These are phyloP conservation scores for Zostera marina DNA, from an alignment of 116 monocot genomes.

Conservation along the genomic window DNA sequence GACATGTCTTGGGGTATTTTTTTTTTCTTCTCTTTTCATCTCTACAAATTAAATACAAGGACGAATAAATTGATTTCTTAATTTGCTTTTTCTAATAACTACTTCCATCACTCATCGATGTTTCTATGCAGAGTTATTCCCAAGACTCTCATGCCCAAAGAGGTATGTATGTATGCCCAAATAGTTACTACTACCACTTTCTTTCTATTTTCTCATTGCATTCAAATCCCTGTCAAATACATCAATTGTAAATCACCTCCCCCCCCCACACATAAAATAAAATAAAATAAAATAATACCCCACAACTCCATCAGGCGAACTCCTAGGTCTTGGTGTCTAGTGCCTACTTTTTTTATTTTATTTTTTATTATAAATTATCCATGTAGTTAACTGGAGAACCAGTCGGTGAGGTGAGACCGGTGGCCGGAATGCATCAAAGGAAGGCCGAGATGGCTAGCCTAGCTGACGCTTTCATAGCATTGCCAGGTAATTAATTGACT, in stretches of 20 bases:
- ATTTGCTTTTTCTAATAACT: constrained; percentile 3
- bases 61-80: neutral
- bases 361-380: neutral
- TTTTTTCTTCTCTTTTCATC: no score
- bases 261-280: no score
- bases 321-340: no score
- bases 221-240: no score
- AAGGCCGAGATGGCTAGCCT: constrained; percentile 83
- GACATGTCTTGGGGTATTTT: constrained; percentile 44
- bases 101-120: constrained; percentile 14
- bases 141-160: constrained; percentile 75
- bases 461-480: constrained; percentile 79
- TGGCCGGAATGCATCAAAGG: constrained; percentile 68
- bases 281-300: no score
- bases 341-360: no score
- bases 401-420: constrained; percentile 52
- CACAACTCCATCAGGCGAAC: no score
- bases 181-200: no score
- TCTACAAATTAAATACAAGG: no score
- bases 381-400: constrained; percentile 54
- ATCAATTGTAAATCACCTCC: no score
- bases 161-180: no score
- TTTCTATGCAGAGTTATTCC: constrained; percentile 53
- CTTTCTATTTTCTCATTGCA: neutral
- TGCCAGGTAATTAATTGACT: constrained; percentile 45